These are phyloP conservation scores for Agaricus sinodeliciosus DNA, from an alignment of 768 basidiomycete genomes.

Conservation along the genomic window DNA sequence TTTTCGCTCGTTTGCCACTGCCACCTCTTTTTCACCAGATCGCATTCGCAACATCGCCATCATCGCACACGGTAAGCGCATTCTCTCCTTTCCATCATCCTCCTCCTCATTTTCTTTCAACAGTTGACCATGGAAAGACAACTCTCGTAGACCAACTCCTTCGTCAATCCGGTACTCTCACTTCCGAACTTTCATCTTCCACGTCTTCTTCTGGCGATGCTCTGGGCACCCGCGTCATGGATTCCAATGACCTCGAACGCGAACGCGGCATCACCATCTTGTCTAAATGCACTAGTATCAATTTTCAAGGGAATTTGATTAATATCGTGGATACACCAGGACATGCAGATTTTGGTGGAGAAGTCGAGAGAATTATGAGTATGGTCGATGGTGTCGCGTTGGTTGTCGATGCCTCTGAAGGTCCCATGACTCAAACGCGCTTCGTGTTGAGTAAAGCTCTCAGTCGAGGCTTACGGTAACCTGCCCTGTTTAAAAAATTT, in stretches of 20 bases:
- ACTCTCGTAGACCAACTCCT: constrained; percentile 46
- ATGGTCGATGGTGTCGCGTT: constrained; percentile 58
- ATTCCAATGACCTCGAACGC: constrained; percentile 47
- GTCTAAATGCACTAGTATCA: constrained; percentile 49
- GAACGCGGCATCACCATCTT: constrained; percentile 59
- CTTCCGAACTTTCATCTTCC: constrained; percentile 21
- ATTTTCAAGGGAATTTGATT: constrained; percentile 41
- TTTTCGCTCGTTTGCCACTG: constrained; percentile 2
- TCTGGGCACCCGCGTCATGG: constrained; percentile 42
- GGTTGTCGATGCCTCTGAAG: constrained; percentile 55
- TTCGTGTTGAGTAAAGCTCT: constrained; percentile 45
- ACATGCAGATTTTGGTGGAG: constrained; percentile 59
- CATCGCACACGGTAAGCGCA: constrained; percentile 39
- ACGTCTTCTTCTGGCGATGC: constrained; percentile 21
- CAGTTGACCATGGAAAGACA: constrained; percentile 50
- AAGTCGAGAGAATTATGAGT: constrained; percentile 53
- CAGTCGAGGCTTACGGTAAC: constrained; percentile 30
- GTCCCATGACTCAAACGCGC: constrained; percentile 54
- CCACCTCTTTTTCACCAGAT: constrained; percentile 14
- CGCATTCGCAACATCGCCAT: constrained; percentile 44
- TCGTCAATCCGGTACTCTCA: constrained; percentile 40
- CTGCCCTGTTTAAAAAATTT: constrained; percentile 14
- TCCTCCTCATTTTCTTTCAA: background rate
- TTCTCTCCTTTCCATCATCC: too few species aligned
- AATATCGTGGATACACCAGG: constrained; percentile 60